A percentile compares a stretch with the other conserved stretches of the same genome.
phyloP scores from a whole-genome alignment of 2,329 filamentous ascomycete genomes.

The Alternaria gansuensis region DNA sequence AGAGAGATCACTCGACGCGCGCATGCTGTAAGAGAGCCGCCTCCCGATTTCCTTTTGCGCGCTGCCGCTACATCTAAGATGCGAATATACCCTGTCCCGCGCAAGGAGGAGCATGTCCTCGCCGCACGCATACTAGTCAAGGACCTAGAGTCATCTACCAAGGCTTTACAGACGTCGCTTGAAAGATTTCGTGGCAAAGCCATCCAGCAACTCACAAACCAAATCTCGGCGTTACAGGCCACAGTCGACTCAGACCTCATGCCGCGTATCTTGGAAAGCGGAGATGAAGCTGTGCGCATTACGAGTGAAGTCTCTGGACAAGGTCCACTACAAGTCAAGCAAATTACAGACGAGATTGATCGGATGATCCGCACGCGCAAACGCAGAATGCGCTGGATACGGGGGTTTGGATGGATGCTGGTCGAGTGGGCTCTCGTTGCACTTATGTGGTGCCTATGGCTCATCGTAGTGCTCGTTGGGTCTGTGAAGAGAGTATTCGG shows the following conservation, averaged over 20 bases:
- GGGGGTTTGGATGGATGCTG: slow-evolving; percentile 78
- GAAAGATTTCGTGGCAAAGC: slow-evolving; percentile 59
- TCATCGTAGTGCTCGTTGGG: slow-evolving; percentile 80
- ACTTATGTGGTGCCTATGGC: slow-evolving; percentile 94
- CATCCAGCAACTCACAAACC: slow-evolving; percentile 55
- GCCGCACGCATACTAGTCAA: slow-evolving; percentile 63
- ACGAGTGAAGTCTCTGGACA: slow-evolving; percentile 77
- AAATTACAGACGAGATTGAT: slow-evolving; percentile 78
- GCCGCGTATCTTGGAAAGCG: slow-evolving; percentile 70
- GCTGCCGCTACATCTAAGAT: slow-evolving; percentile 57
- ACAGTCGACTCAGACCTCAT: slow-evolving; percentile 62
- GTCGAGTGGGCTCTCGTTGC: slow-evolving; percentile 90
- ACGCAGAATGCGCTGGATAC: slow-evolving; percentile 76
- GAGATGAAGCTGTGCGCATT: slow-evolving; percentile 82
- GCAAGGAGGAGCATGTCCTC: slow-evolving; percentile 62
- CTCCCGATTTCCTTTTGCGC: slow-evolving; percentile 49
- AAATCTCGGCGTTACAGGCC: slow-evolving; percentile 57
- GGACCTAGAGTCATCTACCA: slow-evolving; percentile 57
- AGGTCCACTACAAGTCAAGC: slow-evolving; percentile 81
- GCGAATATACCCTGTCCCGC: slow-evolving; percentile 57
- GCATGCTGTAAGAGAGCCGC: slow-evolving; percentile 54
- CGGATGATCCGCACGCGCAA: slow-evolving; percentile 74
- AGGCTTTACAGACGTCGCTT: slow-evolving; percentile 61
- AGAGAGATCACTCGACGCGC: slow-evolving; percentile 77
- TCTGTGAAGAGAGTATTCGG: slow-evolving; percentile 70